A percentile compares a stretch with the other conserved stretches of the same genome.
These are phyloP conservation scores for Clathrus columnatus DNA, from an alignment of 768 basidiomycete species.

Conservation along the genomic window DNA sequence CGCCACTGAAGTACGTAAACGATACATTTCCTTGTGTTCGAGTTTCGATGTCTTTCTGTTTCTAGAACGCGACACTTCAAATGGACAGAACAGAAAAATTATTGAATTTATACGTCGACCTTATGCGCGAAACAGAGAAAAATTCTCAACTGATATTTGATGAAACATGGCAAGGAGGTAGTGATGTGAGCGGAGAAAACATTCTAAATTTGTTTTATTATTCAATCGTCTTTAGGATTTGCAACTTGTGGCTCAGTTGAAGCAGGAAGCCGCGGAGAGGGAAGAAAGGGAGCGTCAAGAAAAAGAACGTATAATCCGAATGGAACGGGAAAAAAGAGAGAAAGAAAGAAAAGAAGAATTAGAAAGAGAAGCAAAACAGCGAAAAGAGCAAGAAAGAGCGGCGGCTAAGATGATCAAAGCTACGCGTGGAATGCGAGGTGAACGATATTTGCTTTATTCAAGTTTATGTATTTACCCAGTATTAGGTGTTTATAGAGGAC, in stretches of 20 bases:
- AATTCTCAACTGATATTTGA: conserved; percentile 64
- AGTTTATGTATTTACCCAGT: too few relatives aligned
- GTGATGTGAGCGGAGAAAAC: conserved; percentile 40
- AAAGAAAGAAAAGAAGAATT: conserved; percentile 11
- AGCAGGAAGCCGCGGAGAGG: conserved; percentile 40
- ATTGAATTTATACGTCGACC: conserved; percentile 64
- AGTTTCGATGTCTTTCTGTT: not conserved
- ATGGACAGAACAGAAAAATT: conserved; percentile 64
- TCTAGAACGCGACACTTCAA: conserved; percentile 42
- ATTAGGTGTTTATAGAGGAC: too few relatives aligned
- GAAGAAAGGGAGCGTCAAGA: conserved; percentile 40
- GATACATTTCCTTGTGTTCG: not conserved
- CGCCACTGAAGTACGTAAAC: conserved; percentile 54
- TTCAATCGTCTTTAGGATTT: conserved; percentile 17
- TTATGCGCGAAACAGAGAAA: conserved; percentile 63
- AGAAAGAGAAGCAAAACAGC: too few relatives aligned
- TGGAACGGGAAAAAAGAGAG: conserved; percentile 40
- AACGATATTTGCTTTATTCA: too few relatives aligned
- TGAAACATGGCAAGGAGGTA: conserved; percentile 67
- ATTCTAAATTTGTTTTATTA: too few relatives aligned
- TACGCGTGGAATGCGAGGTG: too few relatives aligned
- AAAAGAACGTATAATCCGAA: conserved; percentile 32
- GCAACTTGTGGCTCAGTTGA: conserved; percentile 22
- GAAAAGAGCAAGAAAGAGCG: too few relatives aligned
- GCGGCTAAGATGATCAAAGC: too few relatives aligned